Conservation (phyloP, 1,139 yeast genomes). For the Lodderomyces oxycetoniae region DNA sequence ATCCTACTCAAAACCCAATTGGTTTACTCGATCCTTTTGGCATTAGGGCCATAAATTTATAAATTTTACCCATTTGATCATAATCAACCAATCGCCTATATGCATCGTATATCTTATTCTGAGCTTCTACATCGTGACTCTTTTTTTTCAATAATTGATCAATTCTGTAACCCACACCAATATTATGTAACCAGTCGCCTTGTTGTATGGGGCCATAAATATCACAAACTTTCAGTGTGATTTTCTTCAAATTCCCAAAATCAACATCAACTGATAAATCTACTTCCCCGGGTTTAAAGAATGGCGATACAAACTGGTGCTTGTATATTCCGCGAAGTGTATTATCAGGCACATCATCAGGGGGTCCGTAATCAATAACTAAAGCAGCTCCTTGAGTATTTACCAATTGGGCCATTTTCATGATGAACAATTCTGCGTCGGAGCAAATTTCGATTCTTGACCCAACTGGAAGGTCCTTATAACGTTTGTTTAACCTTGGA, state of each 20-base stretch:
- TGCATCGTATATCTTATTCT: constrained; percentile 49
- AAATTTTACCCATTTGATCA: constrained; percentile 70
- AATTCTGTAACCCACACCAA: constrained; percentile 75
- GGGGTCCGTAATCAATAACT: constrained; percentile 75
- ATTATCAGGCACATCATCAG: constrained; percentile 48
- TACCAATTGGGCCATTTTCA: constrained; percentile 42
- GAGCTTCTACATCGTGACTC: constrained; percentile 27
- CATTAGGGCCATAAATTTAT: constrained; percentile 65
- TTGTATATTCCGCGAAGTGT: constrained; percentile 69
- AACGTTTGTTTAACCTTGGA: constrained; percentile 52
- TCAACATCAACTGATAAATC: constrained; percentile 86
- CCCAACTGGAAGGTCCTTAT: constrained; percentile 48
- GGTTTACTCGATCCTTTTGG: constrained; percentile 42
- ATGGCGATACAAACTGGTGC: constrained; percentile 77
- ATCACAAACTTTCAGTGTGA: constrained; percentile 12
- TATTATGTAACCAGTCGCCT: constrained; percentile 72
- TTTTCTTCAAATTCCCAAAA: constrained; percentile 48
- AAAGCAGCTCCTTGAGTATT: constrained; percentile 56
- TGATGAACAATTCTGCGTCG: constrained; percentile 56
- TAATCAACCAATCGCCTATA: constrained; percentile 63
- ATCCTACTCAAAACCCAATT: constrained; percentile 28
- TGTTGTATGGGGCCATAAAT: constrained; percentile 65
- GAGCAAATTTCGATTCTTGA: constrained; percentile 72
- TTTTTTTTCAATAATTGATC: constrained; percentile 43
- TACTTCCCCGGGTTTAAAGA: constrained; percentile 68